A percentile compares a stretch with the other conserved stretches of the same genome.
Evolutionary conservation across 306 rosid species (phyloP).

Genomic region (Glycine soja): DNA sequence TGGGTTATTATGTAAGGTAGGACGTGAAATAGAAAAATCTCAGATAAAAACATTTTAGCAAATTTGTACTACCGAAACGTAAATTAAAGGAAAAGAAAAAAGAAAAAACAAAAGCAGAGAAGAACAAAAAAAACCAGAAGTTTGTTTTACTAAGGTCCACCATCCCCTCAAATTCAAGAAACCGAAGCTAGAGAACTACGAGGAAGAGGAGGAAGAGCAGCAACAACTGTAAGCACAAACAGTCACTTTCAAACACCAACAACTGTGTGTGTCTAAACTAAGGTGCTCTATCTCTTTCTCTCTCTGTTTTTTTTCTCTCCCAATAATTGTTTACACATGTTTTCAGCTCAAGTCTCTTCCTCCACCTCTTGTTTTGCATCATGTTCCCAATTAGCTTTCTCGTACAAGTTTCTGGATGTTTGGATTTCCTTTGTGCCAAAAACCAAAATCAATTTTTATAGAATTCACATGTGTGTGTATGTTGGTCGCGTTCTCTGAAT

Average conservation of each 20-base stretch:
- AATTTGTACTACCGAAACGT: not conserved
- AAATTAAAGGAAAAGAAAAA: not conserved
- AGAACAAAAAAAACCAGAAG: slow-evolving; percentile 3
- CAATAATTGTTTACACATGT: not conserved
- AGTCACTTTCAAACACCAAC: slow-evolving; percentile 27
- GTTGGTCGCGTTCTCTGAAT: slow-evolving; percentile 19
- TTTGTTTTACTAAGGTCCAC: slow-evolving; percentile 52
- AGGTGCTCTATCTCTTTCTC: slow-evolving; percentile 50
- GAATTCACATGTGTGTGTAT: not conserved
- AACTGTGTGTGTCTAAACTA: not conserved
- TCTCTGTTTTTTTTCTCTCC: not conserved
- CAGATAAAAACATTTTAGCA: slow-evolving; percentile 13
- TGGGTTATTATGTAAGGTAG: not conserved
- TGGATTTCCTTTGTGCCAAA: slow-evolving; percentile 28
- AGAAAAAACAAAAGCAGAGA: not conserved
- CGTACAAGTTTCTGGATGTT: not conserved
- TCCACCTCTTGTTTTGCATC: slow-evolving; percentile 1
- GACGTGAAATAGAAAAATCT: not conserved
- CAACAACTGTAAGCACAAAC: slow-evolving; percentile 46
- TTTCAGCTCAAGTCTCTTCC: not conserved
- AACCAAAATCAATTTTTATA: too few relatives aligned
- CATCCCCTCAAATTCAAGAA: slow-evolving; percentile 58
- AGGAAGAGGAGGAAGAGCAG: slow-evolving; percentile 8
- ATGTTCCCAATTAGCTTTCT: slow-evolving; percentile 21
- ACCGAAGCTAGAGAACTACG: slow-evolving; percentile 41